phyloP scores from a whole-genome alignment of 257 asterid species.

The Capsicum baccatum region DNA sequence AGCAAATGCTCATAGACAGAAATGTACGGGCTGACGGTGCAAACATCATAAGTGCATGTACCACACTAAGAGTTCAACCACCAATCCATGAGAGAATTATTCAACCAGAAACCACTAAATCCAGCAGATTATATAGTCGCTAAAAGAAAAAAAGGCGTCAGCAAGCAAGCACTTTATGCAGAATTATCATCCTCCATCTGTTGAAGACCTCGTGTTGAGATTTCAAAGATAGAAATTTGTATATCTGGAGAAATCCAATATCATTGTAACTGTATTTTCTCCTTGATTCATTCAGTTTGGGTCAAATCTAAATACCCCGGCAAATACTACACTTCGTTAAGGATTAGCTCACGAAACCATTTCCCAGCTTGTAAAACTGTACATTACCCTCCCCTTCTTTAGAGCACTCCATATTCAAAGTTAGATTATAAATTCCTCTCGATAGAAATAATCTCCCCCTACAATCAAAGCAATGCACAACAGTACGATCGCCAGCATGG shows the following conservation, averaged over 20 bases:
- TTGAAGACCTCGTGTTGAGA: not conserved
- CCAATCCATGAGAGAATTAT: not conserved
- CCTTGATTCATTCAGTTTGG: not conserved
- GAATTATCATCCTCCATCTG: not conserved
- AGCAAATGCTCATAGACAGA: not conserved
- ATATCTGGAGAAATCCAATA: conserved; percentile 3
- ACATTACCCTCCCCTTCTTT: not conserved
- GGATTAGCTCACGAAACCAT: conserved; percentile 19
- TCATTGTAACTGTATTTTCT: not conserved
- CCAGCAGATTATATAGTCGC: not conserved
- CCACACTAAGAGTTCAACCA: not conserved
- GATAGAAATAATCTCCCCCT: not conserved
- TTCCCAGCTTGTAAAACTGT: not conserved
- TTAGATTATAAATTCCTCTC: not conserved
- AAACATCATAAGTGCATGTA: not conserved
- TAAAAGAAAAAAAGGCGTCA: not conserved
- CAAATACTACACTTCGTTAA: not conserved
- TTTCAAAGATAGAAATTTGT: conserved; percentile 18
- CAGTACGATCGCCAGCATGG: not conserved
- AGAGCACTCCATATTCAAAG: not conserved
- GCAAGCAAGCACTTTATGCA: not conserved
- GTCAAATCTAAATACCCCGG: not conserved
- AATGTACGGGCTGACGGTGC: not conserved
- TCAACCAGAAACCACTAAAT: not conserved
- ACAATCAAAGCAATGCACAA: not conserved